Conservation (phyloP, 2,329 filamentous ascomycete species). For the Ophiostoma tasmaniense region DNA sequence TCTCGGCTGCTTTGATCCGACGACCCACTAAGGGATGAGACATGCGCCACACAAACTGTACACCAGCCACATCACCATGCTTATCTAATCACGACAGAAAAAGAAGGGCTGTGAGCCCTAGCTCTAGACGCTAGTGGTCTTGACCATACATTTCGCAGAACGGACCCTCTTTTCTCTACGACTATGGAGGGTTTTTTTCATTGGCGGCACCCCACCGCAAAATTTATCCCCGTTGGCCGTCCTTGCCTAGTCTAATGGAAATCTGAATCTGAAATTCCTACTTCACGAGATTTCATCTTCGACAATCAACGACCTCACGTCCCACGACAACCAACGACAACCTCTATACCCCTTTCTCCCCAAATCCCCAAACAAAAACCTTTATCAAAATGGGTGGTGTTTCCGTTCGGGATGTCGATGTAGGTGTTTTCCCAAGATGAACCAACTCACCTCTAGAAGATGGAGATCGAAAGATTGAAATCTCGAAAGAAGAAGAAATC, state of each 20-base stretch:
- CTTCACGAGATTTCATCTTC: slow-evolving; percentile 9
- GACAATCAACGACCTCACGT: slow-evolving; percentile 8
- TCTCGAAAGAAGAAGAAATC: not conserved
- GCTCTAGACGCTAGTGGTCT: not conserved
- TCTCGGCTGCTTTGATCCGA: slow-evolving; percentile 1
- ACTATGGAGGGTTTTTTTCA: not conserved
- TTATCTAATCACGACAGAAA: not conserved
- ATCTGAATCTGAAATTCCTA: not conserved
- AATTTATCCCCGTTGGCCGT: slow-evolving; percentile 6
- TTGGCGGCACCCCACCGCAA: slow-evolving; percentile 4
- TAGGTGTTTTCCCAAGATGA: slow-evolving; percentile 41
- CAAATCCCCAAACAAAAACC: slow-evolving; percentile 14
- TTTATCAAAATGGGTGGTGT: slow-evolving; percentile 63
- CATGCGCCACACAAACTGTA: not conserved
- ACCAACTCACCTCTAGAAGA: not conserved
- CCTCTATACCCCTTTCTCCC: slow-evolving; percentile 6
- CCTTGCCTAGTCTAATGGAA: not conserved
- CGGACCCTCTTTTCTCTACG: not conserved
- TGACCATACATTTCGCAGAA: not conserved
- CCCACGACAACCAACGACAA: slow-evolving; percentile 17
- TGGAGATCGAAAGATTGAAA: not conserved
- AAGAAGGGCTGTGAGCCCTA: not conserved
- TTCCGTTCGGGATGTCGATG: slow-evolving; percentile 78
- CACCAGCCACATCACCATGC: not conserved
- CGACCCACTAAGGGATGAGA: not conserved